phyloP scores from a whole-genome alignment of 257 asterid genomes.

The Primulina huaijiensis region DNA sequence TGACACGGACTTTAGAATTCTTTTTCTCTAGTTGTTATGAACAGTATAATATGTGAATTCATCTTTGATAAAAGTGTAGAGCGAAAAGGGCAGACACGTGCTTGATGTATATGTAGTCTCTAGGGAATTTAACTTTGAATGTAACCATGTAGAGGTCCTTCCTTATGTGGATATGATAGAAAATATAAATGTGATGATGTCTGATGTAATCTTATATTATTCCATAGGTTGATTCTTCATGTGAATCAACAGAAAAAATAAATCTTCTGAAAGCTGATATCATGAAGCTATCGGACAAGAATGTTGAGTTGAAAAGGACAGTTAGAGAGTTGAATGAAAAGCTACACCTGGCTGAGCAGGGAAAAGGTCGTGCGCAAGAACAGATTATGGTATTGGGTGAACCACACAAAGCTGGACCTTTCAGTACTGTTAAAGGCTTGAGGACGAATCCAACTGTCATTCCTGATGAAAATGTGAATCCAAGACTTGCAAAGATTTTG shows the following conservation, averaged over 20 bases:
- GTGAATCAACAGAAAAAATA: conserved; percentile 48
- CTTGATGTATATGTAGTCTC: background rate
- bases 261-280: conserved; percentile 50
- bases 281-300: conserved; percentile 45
- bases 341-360: conserved; percentile 48
- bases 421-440: conserved; percentile 65
- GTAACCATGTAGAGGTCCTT: background rate
- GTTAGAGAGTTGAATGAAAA: conserved; percentile 60
- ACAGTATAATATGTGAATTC: background rate
- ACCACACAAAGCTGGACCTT: conserved; percentile 68
- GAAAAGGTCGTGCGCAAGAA: conserved; percentile 40
- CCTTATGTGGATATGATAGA: background rate
- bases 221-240: conserved; percentile 49
- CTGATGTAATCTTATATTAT: conserved; percentile 20
- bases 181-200: background rate
- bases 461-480: conserved; percentile 71
- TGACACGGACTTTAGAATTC: background rate
- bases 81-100: background rate
- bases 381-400: conserved; percentile 41
- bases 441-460: conserved; percentile 64
- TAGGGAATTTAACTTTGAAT: background rate
- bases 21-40: background rate
- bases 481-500: conserved; percentile 64
- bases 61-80: background rate
- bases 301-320: conserved; percentile 54